These are phyloP conservation scores for Zangia roseola DNA, from an alignment of 768 basidiomycete species.

Conservation along the genomic window DNA sequence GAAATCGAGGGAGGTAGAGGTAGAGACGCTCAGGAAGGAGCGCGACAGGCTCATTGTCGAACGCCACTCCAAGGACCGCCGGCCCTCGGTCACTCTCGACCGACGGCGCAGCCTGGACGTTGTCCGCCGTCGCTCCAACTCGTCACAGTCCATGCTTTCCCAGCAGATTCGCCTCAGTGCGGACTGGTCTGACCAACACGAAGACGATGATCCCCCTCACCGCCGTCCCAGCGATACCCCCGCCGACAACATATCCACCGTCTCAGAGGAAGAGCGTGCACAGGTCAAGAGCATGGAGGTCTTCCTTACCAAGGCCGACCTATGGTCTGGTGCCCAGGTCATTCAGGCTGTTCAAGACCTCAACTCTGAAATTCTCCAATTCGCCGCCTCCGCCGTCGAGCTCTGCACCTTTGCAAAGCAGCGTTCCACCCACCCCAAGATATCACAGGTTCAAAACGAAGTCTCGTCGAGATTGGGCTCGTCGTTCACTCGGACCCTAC, in stretches of 20 bases:
- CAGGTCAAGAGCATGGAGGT: constrained; percentile 58
- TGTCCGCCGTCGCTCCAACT: constrained; percentile 29
- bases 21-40: constrained; percentile 50
- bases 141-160: constrained; percentile 28
- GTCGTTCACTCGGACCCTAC: constrained; percentile 57
- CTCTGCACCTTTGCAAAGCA: constrained; percentile 52
- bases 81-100: constrained; percentile 22
- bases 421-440: constrained; percentile 39
- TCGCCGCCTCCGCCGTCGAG: constrained; percentile 73
- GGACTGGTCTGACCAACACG: constrained; percentile 32
- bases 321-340: constrained; percentile 75
- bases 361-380: constrained; percentile 79
- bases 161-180: constrained; percentile 32
- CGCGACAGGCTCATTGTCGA: constrained; percentile 31
- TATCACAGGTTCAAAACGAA: constrained; percentile 55
- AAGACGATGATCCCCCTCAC: constrained; percentile 15
- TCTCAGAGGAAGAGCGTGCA: constrained; percentile 54
- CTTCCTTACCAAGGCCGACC: constrained; percentile 72
- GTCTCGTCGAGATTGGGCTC: constrained; percentile 63
- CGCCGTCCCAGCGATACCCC: constrained; percentile 13
- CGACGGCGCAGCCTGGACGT: constrained; percentile 31
- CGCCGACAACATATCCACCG: constrained; percentile 29
- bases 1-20: constrained; percentile 55
- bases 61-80: constrained; percentile 18
- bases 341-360: constrained; percentile 78